Evolutionary conservation across 75 land plant genomes (phyloP).

Genomic region (Azolla pinnata): DNA sequence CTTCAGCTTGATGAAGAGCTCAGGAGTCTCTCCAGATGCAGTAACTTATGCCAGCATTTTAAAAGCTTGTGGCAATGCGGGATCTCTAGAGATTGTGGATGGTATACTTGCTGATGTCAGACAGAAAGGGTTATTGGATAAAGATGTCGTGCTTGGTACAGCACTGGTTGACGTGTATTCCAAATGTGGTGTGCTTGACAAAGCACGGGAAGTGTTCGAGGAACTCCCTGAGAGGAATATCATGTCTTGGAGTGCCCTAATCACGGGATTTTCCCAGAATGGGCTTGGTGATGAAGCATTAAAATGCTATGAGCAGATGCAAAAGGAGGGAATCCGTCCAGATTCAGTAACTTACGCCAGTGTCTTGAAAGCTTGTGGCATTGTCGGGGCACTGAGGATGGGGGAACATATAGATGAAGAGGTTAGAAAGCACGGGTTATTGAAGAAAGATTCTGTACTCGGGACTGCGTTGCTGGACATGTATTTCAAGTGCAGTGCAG

Average conservation of each 20-base stretch:
- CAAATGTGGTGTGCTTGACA: conserved; percentile 26
- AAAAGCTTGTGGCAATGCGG: conserved; percentile 29
- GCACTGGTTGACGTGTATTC: conserved; percentile 27
- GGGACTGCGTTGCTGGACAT: conserved; percentile 1
- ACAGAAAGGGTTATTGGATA: conserved; percentile 20
- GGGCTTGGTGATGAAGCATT: conserved; percentile 34
- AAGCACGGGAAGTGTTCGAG: conserved; percentile 34
- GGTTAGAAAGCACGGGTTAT: conserved; percentile 10
- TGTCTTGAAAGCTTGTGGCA: conserved; percentile 44
- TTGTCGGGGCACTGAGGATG: conserved; percentile 29
- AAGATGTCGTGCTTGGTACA: neutral
- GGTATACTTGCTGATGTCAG: conserved; percentile 26
- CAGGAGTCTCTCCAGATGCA: conserved; percentile 40
- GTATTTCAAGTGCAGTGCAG: conserved; percentile 7
- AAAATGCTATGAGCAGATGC: conserved; percentile 38
- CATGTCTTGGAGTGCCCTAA: conserved; percentile 59
- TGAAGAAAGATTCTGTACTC: neutral
- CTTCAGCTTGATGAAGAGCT: conserved; percentile 40
- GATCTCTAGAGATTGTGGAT: conserved; percentile 14
- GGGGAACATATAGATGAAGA: conserved; percentile 17
- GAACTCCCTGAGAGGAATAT: conserved; percentile 34
- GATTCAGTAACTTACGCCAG: conserved; percentile 50
- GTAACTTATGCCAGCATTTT: conserved; percentile 43
- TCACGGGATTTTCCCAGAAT: conserved; percentile 48
- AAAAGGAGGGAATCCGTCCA: conserved; percentile 19